phyloP scores from a whole-genome alignment of 352 stramenopile species.

The Phytophthora cactorum region DNA sequence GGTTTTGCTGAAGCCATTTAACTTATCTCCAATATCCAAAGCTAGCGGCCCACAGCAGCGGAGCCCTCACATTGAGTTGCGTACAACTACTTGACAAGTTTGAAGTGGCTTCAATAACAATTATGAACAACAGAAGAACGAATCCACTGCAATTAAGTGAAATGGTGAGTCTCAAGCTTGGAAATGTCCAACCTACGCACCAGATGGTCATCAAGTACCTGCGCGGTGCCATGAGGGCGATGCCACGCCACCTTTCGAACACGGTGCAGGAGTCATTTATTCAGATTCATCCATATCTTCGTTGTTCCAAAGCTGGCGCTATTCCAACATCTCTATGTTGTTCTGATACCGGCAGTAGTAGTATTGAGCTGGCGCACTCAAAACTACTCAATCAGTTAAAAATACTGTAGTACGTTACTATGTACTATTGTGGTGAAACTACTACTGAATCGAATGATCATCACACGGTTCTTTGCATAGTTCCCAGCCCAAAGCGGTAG shows the following conservation, averaged over 20 bases:
- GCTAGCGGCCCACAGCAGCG: slow-evolving; percentile 3
- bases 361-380: too few relatives aligned
- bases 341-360: too few relatives aligned
- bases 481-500: too few relatives aligned
- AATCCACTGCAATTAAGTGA: slow-evolving; percentile 77
- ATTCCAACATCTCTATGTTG: too few relatives aligned
- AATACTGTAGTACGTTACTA: too few relatives aligned
- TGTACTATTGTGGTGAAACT: too few relatives aligned
- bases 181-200: slow-evolving; percentile 80
- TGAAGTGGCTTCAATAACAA: too few relatives aligned
- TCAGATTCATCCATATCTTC: too few relatives aligned
- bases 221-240: slow-evolving; percentile 75
- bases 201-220: slow-evolving; percentile 88
- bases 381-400: too few relatives aligned
- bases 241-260: slow-evolving; percentile 71
- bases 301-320: too few relatives aligned
- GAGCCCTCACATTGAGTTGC: slow-evolving; percentile 2
- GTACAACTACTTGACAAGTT: slow-evolving; percentile 14
- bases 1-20: slow-evolving; percentile 15
- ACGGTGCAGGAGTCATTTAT: slow-evolving; percentile 78
- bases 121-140: slow-evolving; percentile 68
- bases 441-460: too few relatives aligned
- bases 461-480: too few relatives aligned
- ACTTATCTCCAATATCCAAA: slow-evolving; percentile 11
- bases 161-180: slow-evolving; percentile 77